phyloP scores from a whole-genome alignment of 192 early-diverging fungal species.

The Kickxella alabastrina region DNA sequence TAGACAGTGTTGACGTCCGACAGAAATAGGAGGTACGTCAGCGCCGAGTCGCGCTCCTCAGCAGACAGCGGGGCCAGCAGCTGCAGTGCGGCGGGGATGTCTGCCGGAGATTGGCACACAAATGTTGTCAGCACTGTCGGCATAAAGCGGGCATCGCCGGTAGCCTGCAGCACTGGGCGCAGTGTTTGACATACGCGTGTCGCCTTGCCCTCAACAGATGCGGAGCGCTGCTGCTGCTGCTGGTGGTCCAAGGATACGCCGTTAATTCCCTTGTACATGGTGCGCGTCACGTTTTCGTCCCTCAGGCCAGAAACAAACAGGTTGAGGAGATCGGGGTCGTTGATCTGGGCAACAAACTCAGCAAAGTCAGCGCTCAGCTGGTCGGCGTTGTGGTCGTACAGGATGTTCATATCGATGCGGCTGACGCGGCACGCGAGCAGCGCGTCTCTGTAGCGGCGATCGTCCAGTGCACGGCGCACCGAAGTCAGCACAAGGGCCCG shows the following conservation, averaged over 20 bases:
- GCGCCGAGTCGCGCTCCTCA: constrained; percentile 72
- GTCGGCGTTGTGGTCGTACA: constrained; percentile 74
- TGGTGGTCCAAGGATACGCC: background rate
- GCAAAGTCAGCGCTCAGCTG: constrained; percentile 64
- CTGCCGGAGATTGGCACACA: constrained; percentile 74
- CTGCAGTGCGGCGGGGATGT: constrained; percentile 74
- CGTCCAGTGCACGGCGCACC: constrained; percentile 60
- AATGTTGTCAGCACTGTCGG: constrained; percentile 82
- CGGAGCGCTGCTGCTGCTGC: no score
- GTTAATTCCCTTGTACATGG: constrained; percentile 66
- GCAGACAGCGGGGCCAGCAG: constrained; percentile 52
- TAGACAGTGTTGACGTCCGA: constrained; percentile 84
- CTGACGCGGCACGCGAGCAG: constrained; percentile 81
- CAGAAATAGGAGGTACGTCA: constrained; percentile 91
- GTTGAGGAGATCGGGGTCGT: constrained; percentile 84
- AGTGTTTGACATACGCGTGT: constrained; percentile 71
- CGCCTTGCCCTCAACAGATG: constrained; percentile 54
- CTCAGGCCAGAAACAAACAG: constrained; percentile 80
- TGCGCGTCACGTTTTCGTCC: constrained; percentile 77
- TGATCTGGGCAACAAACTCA: constrained; percentile 71
- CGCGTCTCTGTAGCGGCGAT: constrained; percentile 69
- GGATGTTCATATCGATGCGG: constrained; percentile 90
- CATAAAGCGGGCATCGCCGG: constrained; percentile 58
- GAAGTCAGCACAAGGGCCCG: constrained; percentile 80
- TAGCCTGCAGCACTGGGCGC: constrained; percentile 53